Conservation (phyloP, 495 filamentous ascomycete genomes). For the Cairneyella variabilis region DNA sequence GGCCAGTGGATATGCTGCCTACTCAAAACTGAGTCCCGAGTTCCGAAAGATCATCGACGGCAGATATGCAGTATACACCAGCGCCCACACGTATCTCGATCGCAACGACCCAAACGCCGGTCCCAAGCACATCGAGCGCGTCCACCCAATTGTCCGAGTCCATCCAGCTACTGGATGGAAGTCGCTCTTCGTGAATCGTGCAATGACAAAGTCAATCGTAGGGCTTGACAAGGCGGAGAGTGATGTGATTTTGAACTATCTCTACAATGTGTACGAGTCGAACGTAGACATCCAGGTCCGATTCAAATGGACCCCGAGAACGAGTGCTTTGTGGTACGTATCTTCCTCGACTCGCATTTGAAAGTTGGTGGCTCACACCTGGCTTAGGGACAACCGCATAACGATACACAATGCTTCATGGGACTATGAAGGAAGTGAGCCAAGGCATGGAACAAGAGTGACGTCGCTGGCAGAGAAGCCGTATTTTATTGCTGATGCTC, state of each 20-base stretch:
- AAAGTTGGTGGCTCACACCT: too few species aligned
- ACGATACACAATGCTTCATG: slow-evolving; percentile 67
- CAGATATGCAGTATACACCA: slow-evolving; percentile 60
- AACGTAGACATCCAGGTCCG: slow-evolving; percentile 80
- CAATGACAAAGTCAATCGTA: slow-evolving; percentile 61
- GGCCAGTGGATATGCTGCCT: slow-evolving; percentile 65
- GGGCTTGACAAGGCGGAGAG: slow-evolving; percentile 65
- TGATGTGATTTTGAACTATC: slow-evolving; percentile 55
- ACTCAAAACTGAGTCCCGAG: slow-evolving; percentile 65
- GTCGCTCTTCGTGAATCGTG: slow-evolving; percentile 61
- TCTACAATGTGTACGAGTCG: slow-evolving; percentile 59
- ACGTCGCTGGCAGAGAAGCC: slow-evolving; percentile 67
- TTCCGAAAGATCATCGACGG: slow-evolving; percentile 72
- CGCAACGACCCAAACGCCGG: slow-evolving; percentile 57
- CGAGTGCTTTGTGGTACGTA: slow-evolving; percentile 62
- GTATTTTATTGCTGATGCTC: slow-evolving; percentile 60
- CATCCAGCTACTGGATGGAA: slow-evolving; percentile 83
- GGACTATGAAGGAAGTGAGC: slow-evolving; percentile 49
- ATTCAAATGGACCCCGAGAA: slow-evolving; percentile 57
- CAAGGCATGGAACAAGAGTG: slow-evolving; percentile 57
- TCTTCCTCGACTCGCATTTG: too few species aligned
- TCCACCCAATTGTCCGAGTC: slow-evolving; percentile 65
- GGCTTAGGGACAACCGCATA: slow-evolving; percentile 60
- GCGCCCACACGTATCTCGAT: slow-evolving; percentile 65
- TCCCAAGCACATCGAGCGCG: slow-evolving; percentile 58